A percentile compares a stretch with the other conserved stretches of the same genome.
Evolutionary conservation across 495 filamentous ascomycete genomes (phyloP).

Genomic region (Podospora conica): DNA sequence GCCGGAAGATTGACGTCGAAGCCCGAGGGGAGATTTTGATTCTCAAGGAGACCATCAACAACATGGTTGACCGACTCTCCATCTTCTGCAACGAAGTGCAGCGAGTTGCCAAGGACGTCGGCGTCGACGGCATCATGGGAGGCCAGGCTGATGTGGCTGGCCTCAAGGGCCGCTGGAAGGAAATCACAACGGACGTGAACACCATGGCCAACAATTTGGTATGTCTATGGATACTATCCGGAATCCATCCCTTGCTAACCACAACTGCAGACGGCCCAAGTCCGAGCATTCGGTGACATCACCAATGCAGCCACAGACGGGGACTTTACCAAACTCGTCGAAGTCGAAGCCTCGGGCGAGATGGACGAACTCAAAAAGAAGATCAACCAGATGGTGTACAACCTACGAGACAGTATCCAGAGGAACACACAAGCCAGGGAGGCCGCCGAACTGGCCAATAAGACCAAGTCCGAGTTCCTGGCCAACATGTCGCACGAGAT

Average conservation of each 20-base stretch:
- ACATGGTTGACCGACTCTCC: slow-evolving; percentile 95
- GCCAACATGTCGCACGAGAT: slow-evolving; percentile 99
- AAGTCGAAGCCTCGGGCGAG: slow-evolving; percentile 96
- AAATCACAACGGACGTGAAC: slow-evolving; percentile 96
- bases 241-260: slow-evolving; percentile 11
- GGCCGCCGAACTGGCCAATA: slow-evolving; percentile 93
- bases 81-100: slow-evolving; percentile 97
- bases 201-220: slow-evolving; percentile 95
- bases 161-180: slow-evolving; percentile 93
- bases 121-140: slow-evolving; percentile 98
- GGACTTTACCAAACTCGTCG: slow-evolving; percentile 94
- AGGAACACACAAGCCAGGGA: slow-evolving; percentile 95
- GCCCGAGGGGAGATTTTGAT: slow-evolving; percentile 93
- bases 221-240: slow-evolving; percentile 12
- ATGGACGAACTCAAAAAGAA: slow-evolving; percentile 99
- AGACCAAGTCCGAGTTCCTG: slow-evolving; percentile 97
- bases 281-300: slow-evolving; percentile 95
- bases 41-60: slow-evolving; percentile 95
- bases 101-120: slow-evolving; percentile 92
- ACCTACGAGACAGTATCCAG: slow-evolving; percentile 92
- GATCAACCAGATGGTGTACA: slow-evolving; percentile 99
- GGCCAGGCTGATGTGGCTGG: slow-evolving; percentile 94
- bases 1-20: slow-evolving; percentile 91
- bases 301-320: slow-evolving; percentile 95
- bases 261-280: slow-evolving; percentile 69